A percentile compares a stretch with the other conserved stretches of the same genome.
phyloP scores from a whole-genome alignment of 805 yeast species.

The Wickerhamomyces tratensis region DNA sequence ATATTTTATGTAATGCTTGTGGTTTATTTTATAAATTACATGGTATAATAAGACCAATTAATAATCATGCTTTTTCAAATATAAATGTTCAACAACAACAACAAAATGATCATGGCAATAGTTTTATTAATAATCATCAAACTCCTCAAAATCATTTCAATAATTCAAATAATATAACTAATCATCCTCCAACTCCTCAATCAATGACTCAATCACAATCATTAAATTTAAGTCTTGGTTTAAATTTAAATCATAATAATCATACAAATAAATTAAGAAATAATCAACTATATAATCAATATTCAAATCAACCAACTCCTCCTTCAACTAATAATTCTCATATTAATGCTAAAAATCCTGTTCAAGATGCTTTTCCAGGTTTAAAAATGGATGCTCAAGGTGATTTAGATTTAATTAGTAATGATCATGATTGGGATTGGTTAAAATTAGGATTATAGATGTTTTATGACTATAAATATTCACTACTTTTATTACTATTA shows the following conservation, averaged over 20 bases:
- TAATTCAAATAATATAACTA: no score
- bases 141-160: no score
- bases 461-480: no score
- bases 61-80: no score
- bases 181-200: neutral
- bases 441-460: neutral
- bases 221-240: no score
- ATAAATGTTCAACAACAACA: no score
- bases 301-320: neutral
- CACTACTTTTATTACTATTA: no score
- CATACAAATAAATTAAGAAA: neutral
- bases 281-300: neutral
- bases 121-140: no score
- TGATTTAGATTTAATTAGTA: neutral
- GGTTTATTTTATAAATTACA: slow-evolving; percentile 87
- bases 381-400: neutral
- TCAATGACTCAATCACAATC: neutral
- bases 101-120: neutral
- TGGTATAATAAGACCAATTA: slow-evolving; percentile 76
- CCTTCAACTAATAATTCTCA: neutral
- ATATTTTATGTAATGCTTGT: slow-evolving; percentile 91
- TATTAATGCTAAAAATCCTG: no score
- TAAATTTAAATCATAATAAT: neutral
- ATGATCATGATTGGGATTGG: neutral
- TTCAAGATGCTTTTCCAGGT: no score